phyloP scores from a whole-genome alignment of 176 grass and related monocot species.

The Carex cristatella region DNA sequence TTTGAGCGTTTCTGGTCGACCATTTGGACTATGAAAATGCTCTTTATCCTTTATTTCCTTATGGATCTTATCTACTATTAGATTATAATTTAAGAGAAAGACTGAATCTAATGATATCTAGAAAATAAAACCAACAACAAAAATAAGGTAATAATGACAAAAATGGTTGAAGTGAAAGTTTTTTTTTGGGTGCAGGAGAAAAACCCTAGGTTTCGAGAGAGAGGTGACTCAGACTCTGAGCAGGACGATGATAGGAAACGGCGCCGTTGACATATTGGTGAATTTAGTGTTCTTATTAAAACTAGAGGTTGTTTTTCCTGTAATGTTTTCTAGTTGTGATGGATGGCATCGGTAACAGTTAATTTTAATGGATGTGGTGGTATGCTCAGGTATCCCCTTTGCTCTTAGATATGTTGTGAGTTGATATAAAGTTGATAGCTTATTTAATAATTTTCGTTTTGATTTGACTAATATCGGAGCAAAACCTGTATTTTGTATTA shows the following conservation, averaged over 20 bases:
- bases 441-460: not conserved
- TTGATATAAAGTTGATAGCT: constrained; percentile 4
- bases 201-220: constrained; percentile 87
- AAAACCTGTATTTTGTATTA: not conserved
- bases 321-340: not conserved
- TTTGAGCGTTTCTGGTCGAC: too few species aligned
- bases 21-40: too few species aligned
- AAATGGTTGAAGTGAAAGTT: not conserved
- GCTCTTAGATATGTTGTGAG: not conserved
- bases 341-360: not conserved
- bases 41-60: too few species aligned
- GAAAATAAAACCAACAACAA: not conserved
- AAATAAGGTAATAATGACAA: not conserved
- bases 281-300: not conserved
- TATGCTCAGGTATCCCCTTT: not conserved
- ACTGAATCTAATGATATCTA: not conserved
- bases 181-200: constrained; percentile 51
- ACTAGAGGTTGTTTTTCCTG: not conserved
- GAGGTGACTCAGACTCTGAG: constrained; percentile 75
- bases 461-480: not conserved
- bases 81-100: not conserved
- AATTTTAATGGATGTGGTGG: not conserved
- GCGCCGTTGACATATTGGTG: constrained; percentile 27
- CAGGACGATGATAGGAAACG: constrained; percentile 76
- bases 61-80: too few species aligned